Base-by-base conservation (phyloP, 2,329 filamentous ascomycete genomes). In the Aureobasidium melanogenum region DNA sequence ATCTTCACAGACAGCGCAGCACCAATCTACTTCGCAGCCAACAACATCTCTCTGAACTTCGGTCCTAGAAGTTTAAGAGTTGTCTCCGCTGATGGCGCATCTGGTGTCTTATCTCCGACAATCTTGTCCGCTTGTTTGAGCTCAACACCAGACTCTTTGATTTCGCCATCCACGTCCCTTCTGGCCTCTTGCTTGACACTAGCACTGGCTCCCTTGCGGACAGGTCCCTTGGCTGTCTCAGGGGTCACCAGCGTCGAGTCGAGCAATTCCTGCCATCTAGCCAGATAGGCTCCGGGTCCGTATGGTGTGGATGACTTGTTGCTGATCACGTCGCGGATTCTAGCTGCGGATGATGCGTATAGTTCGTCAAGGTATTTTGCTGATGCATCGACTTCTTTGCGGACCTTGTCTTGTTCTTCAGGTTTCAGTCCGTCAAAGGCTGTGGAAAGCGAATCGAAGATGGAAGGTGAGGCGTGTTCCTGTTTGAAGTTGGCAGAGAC, bases 221-320 rank as follows among this genome's bases (percentile, higher is more conserved):
- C 71, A 1, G 77, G 75, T 0, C 86, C 86, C 24, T 68, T 69
- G 0, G 77, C 71, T 1, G 74, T 77, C 0, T 75, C 79, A 0
- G 89, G 87, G 1, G 87, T 88, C 63, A 92, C 85, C 48, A 80
- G 71, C 0, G 88, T 89, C n/a, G 80, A 76, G 69, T 91, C 86
- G 3, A 92, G 76, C 7, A 91, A 76, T 0, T 82, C 77, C 69
- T 91, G 86, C 88, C 89, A 92, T 54, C 84, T 81, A 1, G 83
- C 79, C 26, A 91, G 80, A 69, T 88, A 92, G 50, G 88, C 82
- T 1, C 89, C 89, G 0, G 89, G 88, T 0, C 88, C 88, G 26
- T 78, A 79, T 58, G 81, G 80, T 38, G 75, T 77, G 3, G 63
- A 54, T 9, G 59, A 43, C 10, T 66, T 63, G 51, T 64, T 64